Evolutionary conservation across 2,329 filamentous ascomycete species (phyloP), one percentile per base, ranked within the genome.

Genomic region (Ilyonectria sp.): DNA sequence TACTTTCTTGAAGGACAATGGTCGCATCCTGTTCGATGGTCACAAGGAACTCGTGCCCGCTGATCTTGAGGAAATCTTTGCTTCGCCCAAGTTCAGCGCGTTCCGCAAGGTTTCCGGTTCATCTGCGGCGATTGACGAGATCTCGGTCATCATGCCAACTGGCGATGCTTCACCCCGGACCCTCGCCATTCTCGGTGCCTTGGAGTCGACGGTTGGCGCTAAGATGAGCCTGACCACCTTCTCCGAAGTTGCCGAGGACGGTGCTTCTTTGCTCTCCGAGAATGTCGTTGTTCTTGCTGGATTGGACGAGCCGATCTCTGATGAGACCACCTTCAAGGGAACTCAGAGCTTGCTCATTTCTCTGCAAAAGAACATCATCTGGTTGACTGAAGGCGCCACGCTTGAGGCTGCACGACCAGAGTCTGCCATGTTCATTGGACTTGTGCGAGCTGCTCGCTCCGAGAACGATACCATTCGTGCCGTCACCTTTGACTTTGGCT

Each of bases 1-100:
- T 26, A 11, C 60, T 15, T 74, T 63, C 43, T 54, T 70, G 53
- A 73, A 72, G 35, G 71, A 70, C 1, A 67, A 89, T 2, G 91
- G 91, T 50, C 90, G 92, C 76, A 86, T 72, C 11, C 37, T 74
- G 31, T 67, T 72, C 21, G 67, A 72, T 19, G 71, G 69, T 19
- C 53, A 70, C 23, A 67, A 69, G 49, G 69, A 65, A 8, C 9
- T 65, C 4, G 60, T 67, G 23, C 52, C 69, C 15, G 57, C 60
- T 53, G 67, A 65, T 40, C 59, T 73, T 1, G 50, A 54, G 21
- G 58, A 65, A 9, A 26, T 70, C n/a, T 73, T 73, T 59, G 55
- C 67, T 10, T 66, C 58, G 10, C 50, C 69, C 11, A 6, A 17
- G 1, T 63, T 46, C 58, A 70, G 31, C 37, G 70, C 63, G 13